These are phyloP conservation scores for Ustilago crameri DNA, from an alignment of 1,284 basidiomycete genomes.

Conservation along the genomic window DNA sequence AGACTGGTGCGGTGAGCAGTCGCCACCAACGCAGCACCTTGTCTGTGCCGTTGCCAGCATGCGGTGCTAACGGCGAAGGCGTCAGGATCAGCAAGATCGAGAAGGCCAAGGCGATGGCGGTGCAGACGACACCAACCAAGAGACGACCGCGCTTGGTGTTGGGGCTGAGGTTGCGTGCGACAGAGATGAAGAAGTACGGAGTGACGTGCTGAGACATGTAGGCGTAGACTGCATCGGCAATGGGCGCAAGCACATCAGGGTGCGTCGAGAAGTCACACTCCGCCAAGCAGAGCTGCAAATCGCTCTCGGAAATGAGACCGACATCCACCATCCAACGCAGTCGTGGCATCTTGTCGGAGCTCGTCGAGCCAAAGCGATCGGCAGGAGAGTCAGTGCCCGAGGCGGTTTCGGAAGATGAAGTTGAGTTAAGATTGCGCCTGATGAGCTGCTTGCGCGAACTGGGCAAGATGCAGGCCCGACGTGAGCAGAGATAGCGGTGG, in stretches of 20 bases:
- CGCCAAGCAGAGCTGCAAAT: slow-evolving; percentile 30
- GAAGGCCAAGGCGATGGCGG: slow-evolving; percentile 42
- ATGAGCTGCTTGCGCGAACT: slow-evolving; percentile 9
- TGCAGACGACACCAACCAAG: slow-evolving; percentile 40
- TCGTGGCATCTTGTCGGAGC: slow-evolving; percentile 25
- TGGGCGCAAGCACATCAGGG: slow-evolving; percentile 46
- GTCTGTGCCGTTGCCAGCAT: slow-evolving; percentile 18
- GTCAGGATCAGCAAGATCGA: slow-evolving; percentile 43
- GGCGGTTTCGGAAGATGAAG: slow-evolving; percentile 24
- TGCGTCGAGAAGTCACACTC: slow-evolving; percentile 47
- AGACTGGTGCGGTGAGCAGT: slow-evolving; percentile 46
- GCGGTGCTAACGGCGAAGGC: slow-evolving; percentile 44
- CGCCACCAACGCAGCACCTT: slow-evolving; percentile 50
- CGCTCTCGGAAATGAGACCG: slow-evolving; percentile 46
- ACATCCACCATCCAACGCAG: slow-evolving; percentile 57
- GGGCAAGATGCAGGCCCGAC: slow-evolving; percentile 23
- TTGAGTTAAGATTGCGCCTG: slow-evolving; percentile 17
- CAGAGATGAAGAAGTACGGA: slow-evolving; percentile 52
- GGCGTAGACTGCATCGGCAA: slow-evolving; percentile 43
- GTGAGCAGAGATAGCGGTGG: slow-evolving; percentile 40
- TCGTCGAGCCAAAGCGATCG: slow-evolving; percentile 9
- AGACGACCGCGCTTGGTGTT: slow-evolving; percentile 53
- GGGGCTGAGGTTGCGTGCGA: slow-evolving; percentile 47
- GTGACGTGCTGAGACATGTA: slow-evolving; percentile 54
- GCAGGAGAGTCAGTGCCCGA: slow-evolving; percentile 6